phyloP scores from a whole-genome alignment of 805 yeast genomes.

The Metschnikowia matae region DNA sequence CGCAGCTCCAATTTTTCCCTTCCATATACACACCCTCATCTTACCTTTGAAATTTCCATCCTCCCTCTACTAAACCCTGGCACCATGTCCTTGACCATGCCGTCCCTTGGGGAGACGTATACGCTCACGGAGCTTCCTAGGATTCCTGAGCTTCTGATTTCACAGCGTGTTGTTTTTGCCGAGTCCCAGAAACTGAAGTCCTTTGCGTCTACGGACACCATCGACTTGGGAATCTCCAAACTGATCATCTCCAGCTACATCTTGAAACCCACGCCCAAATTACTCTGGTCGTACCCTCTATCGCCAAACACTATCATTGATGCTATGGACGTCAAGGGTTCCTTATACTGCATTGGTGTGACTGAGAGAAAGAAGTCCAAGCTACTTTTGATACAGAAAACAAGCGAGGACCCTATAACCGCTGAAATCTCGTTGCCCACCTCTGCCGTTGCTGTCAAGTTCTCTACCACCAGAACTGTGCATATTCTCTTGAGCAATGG shows the following conservation, averaged over 20 bases:
- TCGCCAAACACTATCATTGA: conserved; percentile 45
- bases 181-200: conserved; percentile 12
- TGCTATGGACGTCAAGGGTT: conserved; percentile 32
- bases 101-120: conserved; percentile 18
- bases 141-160: conserved; percentile 16
- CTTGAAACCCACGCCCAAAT: conserved; percentile 53
- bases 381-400: conserved; percentile 13
- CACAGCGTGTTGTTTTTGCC: conserved; percentile 17
- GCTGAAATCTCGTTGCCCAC: conserved; percentile 10
- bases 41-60: conserved; percentile 1
- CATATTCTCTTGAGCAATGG: conserved; percentile 31
- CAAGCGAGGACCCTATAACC: conserved; percentile 11
- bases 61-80: background rate
- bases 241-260: conserved; percentile 49
- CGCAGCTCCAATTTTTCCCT: conserved; percentile 5
- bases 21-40: conserved; percentile 5
- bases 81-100: conserved; percentile 12
- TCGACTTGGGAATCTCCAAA: conserved; percentile 53
- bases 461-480: conserved; percentile 12
- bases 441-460: conserved; percentile 14
- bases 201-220: conserved; percentile 22
- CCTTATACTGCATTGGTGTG: conserved; percentile 35
- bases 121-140: conserved; percentile 20
- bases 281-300: conserved; percentile 52
- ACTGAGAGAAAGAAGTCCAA: conserved; percentile 31